These are phyloP conservation scores for Elaeagnus macrophylla DNA, from an alignment of 306 rosid genomes.

Conservation along the genomic window DNA sequence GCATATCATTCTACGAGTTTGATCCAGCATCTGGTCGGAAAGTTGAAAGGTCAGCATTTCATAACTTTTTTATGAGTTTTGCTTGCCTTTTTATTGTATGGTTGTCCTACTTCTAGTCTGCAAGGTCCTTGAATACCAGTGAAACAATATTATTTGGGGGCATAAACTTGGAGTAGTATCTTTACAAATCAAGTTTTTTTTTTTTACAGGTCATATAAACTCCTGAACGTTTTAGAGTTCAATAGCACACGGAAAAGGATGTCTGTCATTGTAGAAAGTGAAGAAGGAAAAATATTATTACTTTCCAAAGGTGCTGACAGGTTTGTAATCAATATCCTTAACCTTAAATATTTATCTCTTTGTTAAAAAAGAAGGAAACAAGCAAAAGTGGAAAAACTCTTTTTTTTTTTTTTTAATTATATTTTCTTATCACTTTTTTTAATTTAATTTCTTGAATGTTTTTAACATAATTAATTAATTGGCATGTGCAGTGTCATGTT, in stretches of 20 bases:
- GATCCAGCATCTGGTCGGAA: constrained; percentile 56
- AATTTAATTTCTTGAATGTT: too few relatives aligned
- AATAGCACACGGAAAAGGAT: constrained; percentile 84
- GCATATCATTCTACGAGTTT: constrained; percentile 60
- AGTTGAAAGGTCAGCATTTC: constrained; percentile 56
- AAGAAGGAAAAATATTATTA: constrained; percentile 53
- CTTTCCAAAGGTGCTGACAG: constrained; percentile 93
- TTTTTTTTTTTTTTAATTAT: too few relatives aligned
- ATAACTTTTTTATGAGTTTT: constrained; percentile 12
- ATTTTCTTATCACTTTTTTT: too few relatives aligned
- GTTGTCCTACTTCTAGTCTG: constrained; percentile 9
- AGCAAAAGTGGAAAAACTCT: too few relatives aligned
- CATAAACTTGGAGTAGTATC: too few relatives aligned
- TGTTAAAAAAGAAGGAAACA: too few relatives aligned
- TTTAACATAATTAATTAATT: constrained; percentile 2
- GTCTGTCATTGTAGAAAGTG: constrained; percentile 81
- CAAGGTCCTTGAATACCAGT: background rate
- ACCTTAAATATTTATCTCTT: too few relatives aligned
- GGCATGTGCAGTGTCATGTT: constrained; percentile 74
- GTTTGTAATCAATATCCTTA: constrained; percentile 33
- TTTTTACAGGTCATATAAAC: constrained; percentile 52
- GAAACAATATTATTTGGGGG: background rate
- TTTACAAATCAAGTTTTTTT: background rate
- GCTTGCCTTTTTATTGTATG: constrained; percentile 2
- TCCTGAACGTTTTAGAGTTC: constrained; percentile 85